These are phyloP conservation scores for Colletotrichum cuscutae DNA, from an alignment of 2,329 filamentous ascomycete species.

Conservation along the genomic window DNA sequence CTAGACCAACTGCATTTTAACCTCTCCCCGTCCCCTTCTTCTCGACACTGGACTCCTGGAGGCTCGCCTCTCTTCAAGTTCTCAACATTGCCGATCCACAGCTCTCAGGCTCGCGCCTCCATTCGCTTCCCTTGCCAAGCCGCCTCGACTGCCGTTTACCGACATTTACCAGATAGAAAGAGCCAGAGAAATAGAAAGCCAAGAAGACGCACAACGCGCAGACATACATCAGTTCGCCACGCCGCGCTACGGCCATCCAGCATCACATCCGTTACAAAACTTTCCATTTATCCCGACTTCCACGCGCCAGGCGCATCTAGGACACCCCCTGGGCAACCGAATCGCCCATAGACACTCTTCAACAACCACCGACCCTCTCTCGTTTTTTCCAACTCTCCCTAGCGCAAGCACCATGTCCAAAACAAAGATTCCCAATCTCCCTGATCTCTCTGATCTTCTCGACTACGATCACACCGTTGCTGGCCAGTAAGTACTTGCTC, in stretches of 20 bases:
- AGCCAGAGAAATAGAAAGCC: background rate
- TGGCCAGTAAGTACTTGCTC: conserved; percentile 76
- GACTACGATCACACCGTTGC: conserved; percentile 82
- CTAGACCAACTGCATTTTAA: background rate
- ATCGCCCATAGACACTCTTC: background rate
- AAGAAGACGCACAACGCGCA: background rate
- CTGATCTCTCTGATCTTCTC: conserved; percentile 64
- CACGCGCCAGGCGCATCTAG: background rate
- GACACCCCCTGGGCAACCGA: conserved; percentile 1
- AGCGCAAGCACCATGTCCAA: conserved; percentile 20
- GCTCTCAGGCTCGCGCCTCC: background rate
- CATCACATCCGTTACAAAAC: background rate
- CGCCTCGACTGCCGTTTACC: conserved; percentile 19
- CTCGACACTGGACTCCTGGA: background rate
- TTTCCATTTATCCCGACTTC: background rate
- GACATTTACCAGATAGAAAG: background rate
- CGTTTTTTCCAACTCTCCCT: background rate
- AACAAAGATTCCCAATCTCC: conserved; percentile 58
- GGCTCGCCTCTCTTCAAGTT: background rate
- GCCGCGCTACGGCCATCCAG: background rate
- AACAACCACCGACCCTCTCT: background rate
- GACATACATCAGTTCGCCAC: background rate
- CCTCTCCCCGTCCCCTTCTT: conserved; percentile 3
- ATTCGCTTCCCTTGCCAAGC: conserved; percentile 20
- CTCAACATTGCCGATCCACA: conserved; percentile 20